Percentiles rank a stretch among this genome's conserved stretches.
Conservation (phyloP, 2,329 filamentous ascomycete genomes). For the Curvularia sp. region DNA sequence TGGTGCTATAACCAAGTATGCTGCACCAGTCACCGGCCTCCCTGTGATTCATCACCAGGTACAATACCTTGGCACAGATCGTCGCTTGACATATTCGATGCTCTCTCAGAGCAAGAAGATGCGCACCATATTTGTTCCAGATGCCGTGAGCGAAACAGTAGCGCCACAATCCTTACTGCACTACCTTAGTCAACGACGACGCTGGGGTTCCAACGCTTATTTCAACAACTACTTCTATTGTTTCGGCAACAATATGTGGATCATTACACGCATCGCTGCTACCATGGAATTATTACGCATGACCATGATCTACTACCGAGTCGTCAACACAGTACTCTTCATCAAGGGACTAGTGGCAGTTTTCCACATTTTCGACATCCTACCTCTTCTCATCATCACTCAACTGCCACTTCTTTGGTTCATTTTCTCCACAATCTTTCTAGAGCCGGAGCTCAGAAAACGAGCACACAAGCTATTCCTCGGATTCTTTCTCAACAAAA, state of each 20-base stretch:
- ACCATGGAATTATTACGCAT: conserved; percentile 2
- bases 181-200: conserved; percentile 7
- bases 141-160: conserved; percentile 4
- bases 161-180: conserved; percentile 3
- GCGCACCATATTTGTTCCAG: conserved; percentile 4
- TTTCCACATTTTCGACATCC: conserved; percentile 1
- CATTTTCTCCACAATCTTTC: conserved; percentile 3
- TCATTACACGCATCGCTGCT: conserved; percentile 7
- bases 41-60: conserved; percentile 7
- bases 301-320: conserved; percentile 6
- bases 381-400: conserved; percentile 5
- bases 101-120: conserved; percentile 6
- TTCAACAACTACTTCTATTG: conserved; percentile 10
- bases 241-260: conserved; percentile 3
- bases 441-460: conserved; percentile 6
- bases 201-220: conserved; percentile 6
- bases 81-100: conserved; percentile 7
- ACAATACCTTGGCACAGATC: conserved; percentile 6
- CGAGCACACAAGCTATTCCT: conserved; percentile 2
- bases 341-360: conserved; percentile 3
- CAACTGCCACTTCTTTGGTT: conserved; percentile 6
- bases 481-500: conserved; percentile 2
- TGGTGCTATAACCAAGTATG: conserved; percentile 4
- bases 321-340: conserved; percentile 5
- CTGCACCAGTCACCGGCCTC: conserved; percentile 1